Percentiles rank a stretch among this genome's conserved stretches.
These are phyloP conservation scores for Gossypium trilobum DNA, from an alignment of 441 rosid genomes.

Conservation along the genomic window DNA sequence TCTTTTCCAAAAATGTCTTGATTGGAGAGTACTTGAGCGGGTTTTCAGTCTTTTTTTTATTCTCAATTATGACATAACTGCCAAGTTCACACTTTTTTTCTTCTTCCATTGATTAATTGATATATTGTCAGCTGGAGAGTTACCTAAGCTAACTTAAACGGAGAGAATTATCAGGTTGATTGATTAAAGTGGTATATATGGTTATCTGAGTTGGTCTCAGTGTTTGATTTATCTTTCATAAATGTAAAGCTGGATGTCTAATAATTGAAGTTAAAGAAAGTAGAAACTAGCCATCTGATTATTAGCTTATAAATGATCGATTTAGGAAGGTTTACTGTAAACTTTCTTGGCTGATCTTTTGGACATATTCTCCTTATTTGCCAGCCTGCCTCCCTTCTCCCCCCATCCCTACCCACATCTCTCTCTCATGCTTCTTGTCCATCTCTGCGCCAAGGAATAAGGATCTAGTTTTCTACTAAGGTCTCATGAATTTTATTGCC, in stretches of 20 bases:
- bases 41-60: background rate
- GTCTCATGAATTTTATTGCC: background rate
- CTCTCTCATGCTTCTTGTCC: background rate
- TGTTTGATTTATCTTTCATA: background rate
- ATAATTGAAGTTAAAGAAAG: constrained; percentile 1
- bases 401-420: background rate
- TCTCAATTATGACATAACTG: background rate
- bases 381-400: background rate
- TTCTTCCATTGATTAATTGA: background rate
- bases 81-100: background rate
- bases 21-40: background rate
- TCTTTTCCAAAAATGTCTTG: background rate
- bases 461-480: background rate
- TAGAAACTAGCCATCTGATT: background rate
- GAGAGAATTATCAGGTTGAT: background rate
- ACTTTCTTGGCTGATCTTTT: constrained; percentile 1
- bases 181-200: background rate
- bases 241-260: background rate
- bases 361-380: background rate
- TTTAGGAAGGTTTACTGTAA: background rate
- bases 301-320: background rate
- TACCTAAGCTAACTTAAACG: constrained; percentile 2
- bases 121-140: background rate
- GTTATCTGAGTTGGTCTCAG: background rate
- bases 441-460: background rate